A percentile compares a stretch with the other conserved stretches of the same genome.
phyloP scores from a whole-genome alignment of 164 flowering plant species.

The Stephania yunnanensis region DNA sequence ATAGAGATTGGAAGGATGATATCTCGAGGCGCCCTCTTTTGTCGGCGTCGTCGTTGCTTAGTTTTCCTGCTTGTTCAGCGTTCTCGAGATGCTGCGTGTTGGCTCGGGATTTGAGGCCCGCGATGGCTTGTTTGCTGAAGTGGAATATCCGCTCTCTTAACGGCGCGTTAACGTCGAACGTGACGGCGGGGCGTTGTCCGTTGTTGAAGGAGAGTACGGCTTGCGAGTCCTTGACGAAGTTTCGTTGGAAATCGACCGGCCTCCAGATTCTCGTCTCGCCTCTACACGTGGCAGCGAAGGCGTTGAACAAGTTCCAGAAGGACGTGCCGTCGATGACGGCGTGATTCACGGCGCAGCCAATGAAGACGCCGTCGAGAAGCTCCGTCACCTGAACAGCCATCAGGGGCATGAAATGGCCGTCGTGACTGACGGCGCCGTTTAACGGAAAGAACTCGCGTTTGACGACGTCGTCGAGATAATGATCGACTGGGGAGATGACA shows the following conservation, averaged over 20 bases:
- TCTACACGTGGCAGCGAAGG: slow-evolving; percentile 49
- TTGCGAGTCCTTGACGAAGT: slow-evolving; percentile 48
- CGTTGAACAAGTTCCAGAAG: slow-evolving; percentile 87
- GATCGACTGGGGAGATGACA: slow-evolving; percentile 26
- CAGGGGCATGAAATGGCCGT: slow-evolving; percentile 61
- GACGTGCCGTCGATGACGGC: slow-evolving; percentile 83
- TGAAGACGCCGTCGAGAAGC: slow-evolving; percentile 65
- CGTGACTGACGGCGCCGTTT: slow-evolving; percentile 55
- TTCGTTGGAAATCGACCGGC: slow-evolving; percentile 47
- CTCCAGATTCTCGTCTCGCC: slow-evolving; percentile 36
- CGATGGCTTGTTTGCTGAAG: slow-evolving; percentile 54
- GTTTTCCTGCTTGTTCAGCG: slow-evolving; percentile 5
- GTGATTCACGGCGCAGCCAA: slow-evolving; percentile 74
- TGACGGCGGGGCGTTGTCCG: slow-evolving; percentile 47
- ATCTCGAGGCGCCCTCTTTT: slow-evolving; percentile 33
- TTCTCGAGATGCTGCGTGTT: slow-evolving; percentile 17
- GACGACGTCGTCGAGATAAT: slow-evolving; percentile 24
- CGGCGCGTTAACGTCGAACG: slow-evolving; percentile 54
- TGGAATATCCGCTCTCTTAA: slow-evolving; percentile 69
- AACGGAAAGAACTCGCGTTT: slow-evolving; percentile 44
- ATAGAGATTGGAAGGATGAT: slow-evolving; percentile 82
- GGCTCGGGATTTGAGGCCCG: slow-evolving; percentile 39
- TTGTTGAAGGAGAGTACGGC: slow-evolving; percentile 51
- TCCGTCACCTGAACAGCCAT: slow-evolving; percentile 78
- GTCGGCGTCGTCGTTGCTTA: slow-evolving; percentile 9